Conservation (phyloP, 2,329 filamentous ascomycete genomes). For the Orbilia blumenaviensis region DNA sequence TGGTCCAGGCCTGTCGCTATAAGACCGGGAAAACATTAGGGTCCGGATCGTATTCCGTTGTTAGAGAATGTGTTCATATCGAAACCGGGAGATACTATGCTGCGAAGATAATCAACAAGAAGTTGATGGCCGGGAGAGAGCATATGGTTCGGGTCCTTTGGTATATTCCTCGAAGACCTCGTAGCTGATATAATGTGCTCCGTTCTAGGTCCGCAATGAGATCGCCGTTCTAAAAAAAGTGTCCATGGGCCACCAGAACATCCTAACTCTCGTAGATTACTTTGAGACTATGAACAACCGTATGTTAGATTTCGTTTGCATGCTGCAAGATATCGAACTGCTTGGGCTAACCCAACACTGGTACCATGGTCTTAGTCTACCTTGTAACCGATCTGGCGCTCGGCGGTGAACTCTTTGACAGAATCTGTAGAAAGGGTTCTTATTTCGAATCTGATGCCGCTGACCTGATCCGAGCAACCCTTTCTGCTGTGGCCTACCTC, state of each 20-base stretch:
- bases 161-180: neutral
- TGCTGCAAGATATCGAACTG: slow-evolving; percentile 7
- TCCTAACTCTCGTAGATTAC: slow-evolving; percentile 96
- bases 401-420: slow-evolving; percentile 95
- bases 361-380: no score
- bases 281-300: slow-evolving; percentile 99
- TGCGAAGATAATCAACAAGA: slow-evolving; percentile 98
- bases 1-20: slow-evolving; percentile 69
- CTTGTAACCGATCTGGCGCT: slow-evolving; percentile 96
- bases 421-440: slow-evolving; percentile 96
- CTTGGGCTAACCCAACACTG: slow-evolving; percentile 54
- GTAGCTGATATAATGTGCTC: neutral
- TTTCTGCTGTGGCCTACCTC: slow-evolving; percentile 97
- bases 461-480: slow-evolving; percentile 89
- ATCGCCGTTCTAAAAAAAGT: slow-evolving; percentile 96
- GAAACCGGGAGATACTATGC: slow-evolving; percentile 98
- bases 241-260: slow-evolving; percentile 99
- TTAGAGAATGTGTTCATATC: slow-evolving; percentile 98
- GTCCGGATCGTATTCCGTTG: slow-evolving; percentile 95
- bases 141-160: slow-evolving; percentile 79
- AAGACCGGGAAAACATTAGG: slow-evolving; percentile 98
- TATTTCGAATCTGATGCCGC: slow-evolving; percentile 98
- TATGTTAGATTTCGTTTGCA: slow-evolving; percentile 60
- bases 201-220: slow-evolving; percentile 74
- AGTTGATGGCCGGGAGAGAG: slow-evolving; percentile 94